phyloP scores from a whole-genome alignment of 352 stramenopile genomes.

The Globisporangium solare region DNA sequence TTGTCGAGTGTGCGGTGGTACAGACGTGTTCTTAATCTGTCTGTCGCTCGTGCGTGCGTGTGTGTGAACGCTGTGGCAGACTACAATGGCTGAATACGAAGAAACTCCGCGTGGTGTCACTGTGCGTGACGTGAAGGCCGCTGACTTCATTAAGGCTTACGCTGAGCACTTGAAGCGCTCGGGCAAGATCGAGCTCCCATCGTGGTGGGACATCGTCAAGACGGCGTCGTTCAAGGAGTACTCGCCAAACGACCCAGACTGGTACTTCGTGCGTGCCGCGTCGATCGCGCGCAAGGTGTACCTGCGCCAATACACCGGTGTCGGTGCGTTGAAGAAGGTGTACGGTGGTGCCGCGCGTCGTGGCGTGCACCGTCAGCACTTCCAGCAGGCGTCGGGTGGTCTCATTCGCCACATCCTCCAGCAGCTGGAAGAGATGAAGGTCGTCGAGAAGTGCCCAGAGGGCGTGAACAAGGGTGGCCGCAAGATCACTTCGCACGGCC shows the following conservation, averaged over 20 bases:
- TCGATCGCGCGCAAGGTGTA: conserved; percentile 99
- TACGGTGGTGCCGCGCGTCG: conserved; percentile 93
- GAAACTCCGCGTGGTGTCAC: conserved; percentile 89
- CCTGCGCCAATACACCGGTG: conserved; percentile 94
- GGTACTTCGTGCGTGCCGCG: conserved; percentile 98
- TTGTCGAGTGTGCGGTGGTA: conserved; percentile 72
- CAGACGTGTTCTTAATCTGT: conserved; percentile 89
- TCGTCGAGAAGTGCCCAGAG: conserved; percentile 93
- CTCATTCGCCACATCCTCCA: conserved; percentile 97
- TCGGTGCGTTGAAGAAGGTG: conserved; percentile 97
- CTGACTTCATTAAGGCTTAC: conserved; percentile 98
- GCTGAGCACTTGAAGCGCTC: conserved; percentile 98
- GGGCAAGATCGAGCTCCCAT: conserved; percentile 97
- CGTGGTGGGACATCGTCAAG: conserved; percentile 98
- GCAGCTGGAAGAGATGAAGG: conserved; percentile 98
- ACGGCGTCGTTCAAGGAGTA: conserved; percentile 98
- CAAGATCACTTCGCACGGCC: conserved; percentile 94
- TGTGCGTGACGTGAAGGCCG: conserved; percentile 95
- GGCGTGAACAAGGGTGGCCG: conserved; percentile 92
- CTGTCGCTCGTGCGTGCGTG: conserved; percentile 16
- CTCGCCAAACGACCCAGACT: conserved; percentile 96
- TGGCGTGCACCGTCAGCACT: conserved; percentile 94
- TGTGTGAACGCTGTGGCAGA: conserved; percentile 23
- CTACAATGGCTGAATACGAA: conserved; percentile 87
- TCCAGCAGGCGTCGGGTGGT: conserved; percentile 94